Evolutionary conservation across 2,329 filamentous ascomycete genomes (phyloP), one percentile per base, ranked within the genome.

Genomic region (Talaromyces sp.): DNA sequence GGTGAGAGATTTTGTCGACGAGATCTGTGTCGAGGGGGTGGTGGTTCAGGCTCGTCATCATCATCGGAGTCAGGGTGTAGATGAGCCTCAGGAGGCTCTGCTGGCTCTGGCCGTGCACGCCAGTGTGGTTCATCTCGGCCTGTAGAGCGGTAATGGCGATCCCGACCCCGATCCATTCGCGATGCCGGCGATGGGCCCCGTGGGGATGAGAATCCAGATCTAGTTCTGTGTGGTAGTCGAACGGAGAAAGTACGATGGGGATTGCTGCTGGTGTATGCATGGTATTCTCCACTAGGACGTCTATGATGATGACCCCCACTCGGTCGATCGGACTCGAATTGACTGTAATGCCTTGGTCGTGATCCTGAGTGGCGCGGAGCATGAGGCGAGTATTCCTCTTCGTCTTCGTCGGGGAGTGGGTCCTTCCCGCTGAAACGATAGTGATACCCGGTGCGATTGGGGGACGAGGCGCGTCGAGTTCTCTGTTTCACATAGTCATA

Each of bases 401-500:
- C 64, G 39, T 68, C 64, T 40, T 68, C 64, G 14, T 66, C 64
- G 2, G 54, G 50, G 13, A 66, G 53, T 4, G 65, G 57, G 16
- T 70, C 63, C 51, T 73, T 70, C 14, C 70, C 66, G 48, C 62
- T 66, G 35, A 68, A 68, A 44, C 71, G 63, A 36, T 60, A 60
- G 39, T 68, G 51, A 49, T 64, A 67, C 17, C 64, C 46, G 17
- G 53, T 59, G 33, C 65, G 66, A 32, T 65, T 65, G 5, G 66
- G 67, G 3, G 73, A 66, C 5, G 73, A 71, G 24, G 67, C 58
- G 11, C 65, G 66, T 10, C 69, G 63, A 10, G 66, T 63, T 14
- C 66, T 74, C 60, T 67, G 77, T 71, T 64, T 75, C 69, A 67
- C 63, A 51, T 69, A 83, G 61, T 92, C 86, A 51, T 82, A 78